These are phyloP conservation scores for Neonothopanus nambi DNA, from an alignment of 1,284 basidiomycete species.

Conservation along the genomic window DNA sequence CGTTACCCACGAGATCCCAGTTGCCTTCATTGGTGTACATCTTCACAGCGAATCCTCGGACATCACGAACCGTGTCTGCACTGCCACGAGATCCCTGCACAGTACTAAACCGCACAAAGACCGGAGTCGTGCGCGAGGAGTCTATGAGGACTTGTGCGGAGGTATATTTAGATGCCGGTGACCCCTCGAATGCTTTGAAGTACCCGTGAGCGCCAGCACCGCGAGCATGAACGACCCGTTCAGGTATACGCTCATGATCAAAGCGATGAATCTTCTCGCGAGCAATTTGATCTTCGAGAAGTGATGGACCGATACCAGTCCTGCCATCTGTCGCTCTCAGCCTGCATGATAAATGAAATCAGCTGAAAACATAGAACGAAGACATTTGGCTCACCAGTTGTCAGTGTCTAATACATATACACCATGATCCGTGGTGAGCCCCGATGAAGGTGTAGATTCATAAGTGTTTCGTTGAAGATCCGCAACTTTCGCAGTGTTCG, in stretches of 20 bases:
- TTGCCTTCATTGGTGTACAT: conserved; percentile 81
- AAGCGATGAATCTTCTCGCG: conserved; percentile 77
- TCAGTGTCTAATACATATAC: conserved; percentile 62
- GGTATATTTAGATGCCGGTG: conserved; percentile 61
- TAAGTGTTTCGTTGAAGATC: conserved; percentile 49
- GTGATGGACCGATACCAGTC: conserved; percentile 45
- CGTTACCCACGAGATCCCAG: conserved; percentile 82
- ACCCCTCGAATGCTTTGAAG: conserved; percentile 70
- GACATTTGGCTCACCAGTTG: conserved; percentile 49
- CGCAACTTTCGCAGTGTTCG: conserved; percentile 39
- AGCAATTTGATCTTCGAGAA: conserved; percentile 68
- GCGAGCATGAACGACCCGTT: conserved; percentile 74
- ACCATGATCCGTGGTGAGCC: conserved; percentile 64
- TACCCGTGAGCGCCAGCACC: conserved; percentile 81
- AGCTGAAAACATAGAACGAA: background rate
- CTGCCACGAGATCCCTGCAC: conserved; percentile 78
- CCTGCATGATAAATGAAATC: conserved; percentile 35
- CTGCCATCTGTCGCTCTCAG: conserved; percentile 48
- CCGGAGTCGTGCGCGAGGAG: conserved; percentile 66
- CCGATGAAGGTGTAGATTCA: conserved; percentile 35
- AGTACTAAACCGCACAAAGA: conserved; percentile 81
- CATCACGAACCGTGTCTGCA: conserved; percentile 78
- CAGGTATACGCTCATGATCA: conserved; percentile 84
- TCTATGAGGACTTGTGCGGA: conserved; percentile 72
- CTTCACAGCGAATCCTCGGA: conserved; percentile 81